A percentile compares a stretch with the other conserved stretches of the same genome.
phyloP scores from a whole-genome alignment of 2,329 filamentous ascomycete species.

The Bipolaris victoriae region DNA sequence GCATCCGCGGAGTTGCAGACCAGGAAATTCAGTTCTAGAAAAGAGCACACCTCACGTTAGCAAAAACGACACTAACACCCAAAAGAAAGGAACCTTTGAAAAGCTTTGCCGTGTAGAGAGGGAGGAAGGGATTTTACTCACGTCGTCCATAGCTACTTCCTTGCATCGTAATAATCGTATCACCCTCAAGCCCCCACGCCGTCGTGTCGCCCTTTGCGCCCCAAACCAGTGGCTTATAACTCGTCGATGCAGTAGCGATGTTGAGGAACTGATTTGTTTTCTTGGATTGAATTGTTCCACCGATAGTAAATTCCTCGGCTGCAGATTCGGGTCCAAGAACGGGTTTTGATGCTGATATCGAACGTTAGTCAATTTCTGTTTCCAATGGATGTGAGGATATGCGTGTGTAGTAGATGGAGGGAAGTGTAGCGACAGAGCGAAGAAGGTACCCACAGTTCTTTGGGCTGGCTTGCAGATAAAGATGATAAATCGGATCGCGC shows the following conservation, averaged over 20 bases:
- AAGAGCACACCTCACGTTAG: neutral
- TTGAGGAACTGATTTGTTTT: constrained; percentile 59
- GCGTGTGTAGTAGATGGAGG: neutral
- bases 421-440: neutral
- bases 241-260: constrained; percentile 54
- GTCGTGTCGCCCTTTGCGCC: constrained; percentile 51
- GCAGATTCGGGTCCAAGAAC: constrained; percentile 60
- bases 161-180: constrained; percentile 57
- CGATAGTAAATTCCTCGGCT: constrained; percentile 59
- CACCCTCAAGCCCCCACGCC: constrained; percentile 59
- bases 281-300: constrained; percentile 56
- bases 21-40: constrained; percentile 58
- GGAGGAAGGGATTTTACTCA: constrained; percentile 19
- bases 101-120: neutral
- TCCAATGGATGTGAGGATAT: neutral
- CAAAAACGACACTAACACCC: neutral
- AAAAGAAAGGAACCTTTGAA: too few relatives aligned
- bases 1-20: constrained; percentile 52
- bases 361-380: neutral
- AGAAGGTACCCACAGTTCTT: constrained; percentile 44
- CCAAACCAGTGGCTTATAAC: constrained; percentile 61
- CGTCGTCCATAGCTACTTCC: constrained; percentile 55
- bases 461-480: constrained; percentile 58
- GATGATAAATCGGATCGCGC: constrained; percentile 58
- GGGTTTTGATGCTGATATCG: constrained; percentile 47